Conservation (phyloP, 495 filamentous ascomycete genomes). For the Tuber borchii region DNA sequence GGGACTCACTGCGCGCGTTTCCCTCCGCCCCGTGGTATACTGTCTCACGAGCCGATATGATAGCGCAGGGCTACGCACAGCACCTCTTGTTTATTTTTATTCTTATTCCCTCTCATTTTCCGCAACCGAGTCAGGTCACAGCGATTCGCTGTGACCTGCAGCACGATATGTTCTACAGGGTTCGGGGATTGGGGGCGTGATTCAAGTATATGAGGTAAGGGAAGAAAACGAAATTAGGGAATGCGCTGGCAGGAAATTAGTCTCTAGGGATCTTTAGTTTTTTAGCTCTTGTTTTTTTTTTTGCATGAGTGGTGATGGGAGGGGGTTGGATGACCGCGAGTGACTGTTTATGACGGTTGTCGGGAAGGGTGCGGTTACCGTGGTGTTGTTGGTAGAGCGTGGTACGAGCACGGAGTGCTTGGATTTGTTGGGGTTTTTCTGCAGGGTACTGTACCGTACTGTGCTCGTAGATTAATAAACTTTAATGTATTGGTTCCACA, state of each 20-base stretch:
- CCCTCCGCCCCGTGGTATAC: neutral
- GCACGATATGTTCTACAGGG: neutral
- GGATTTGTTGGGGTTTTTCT: neutral
- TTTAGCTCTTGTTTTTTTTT: neutral
- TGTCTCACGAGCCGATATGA: neutral
- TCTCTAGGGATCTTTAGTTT: neutral
- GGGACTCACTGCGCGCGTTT: neutral
- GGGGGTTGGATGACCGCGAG: conserved; percentile 3
- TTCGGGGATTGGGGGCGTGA: neutral
- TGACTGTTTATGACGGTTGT: conserved; percentile 9
- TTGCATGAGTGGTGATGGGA: neutral
- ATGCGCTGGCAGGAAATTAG: neutral
- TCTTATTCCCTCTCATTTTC: neutral
- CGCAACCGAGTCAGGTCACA: neutral
- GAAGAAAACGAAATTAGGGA: neutral
- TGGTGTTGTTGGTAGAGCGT: neutral
- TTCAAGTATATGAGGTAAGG: neutral
- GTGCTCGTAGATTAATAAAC: conserved; percentile 1
- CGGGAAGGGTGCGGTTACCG: neutral
- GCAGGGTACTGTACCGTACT: neutral
- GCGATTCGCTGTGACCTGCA: neutral
- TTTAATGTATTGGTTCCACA: neutral
- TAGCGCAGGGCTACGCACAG: neutral
- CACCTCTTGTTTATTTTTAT: neutral
- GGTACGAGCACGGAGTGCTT: conserved; percentile 10